Evolutionary conservation across 2,329 filamentous ascomycete genomes (phyloP).

Genomic region (Cylindrodendrum hubeiense): DNA sequence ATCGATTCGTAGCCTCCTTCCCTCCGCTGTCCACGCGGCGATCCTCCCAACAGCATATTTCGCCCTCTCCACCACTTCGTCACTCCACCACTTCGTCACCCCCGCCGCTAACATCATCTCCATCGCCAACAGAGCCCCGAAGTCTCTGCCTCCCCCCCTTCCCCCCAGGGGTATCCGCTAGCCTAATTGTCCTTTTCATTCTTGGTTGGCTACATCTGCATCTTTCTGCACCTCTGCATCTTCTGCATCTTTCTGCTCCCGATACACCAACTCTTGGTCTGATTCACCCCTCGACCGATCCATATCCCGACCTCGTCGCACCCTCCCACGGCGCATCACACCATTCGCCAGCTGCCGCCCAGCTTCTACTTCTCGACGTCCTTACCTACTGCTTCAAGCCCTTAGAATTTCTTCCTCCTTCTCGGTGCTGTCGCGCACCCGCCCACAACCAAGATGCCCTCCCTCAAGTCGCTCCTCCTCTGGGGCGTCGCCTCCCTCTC

Average conservation of each 20-base stretch:
- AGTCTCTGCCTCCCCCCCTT: neutral
- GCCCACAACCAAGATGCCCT: conserved; percentile 33
- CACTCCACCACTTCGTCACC: neutral
- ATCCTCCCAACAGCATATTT: neutral
- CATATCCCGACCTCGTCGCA: neutral
- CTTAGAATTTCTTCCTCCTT: neutral
- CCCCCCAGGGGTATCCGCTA: neutral
- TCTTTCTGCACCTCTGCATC: too few relatives aligned
- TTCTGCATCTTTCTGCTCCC: neutral
- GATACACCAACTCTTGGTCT: neutral
- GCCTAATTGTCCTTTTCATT: too few relatives aligned
- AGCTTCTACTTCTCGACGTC: neutral
- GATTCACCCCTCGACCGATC: neutral
- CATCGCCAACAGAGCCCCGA: too few relatives aligned
- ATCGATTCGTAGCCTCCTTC: neutral
- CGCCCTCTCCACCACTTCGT: neutral
- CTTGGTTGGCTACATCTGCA: too few relatives aligned
- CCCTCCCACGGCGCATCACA: neutral
- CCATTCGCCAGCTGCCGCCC: neutral
- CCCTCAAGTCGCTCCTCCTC: conserved; percentile 40
- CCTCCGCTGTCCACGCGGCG: conserved; percentile 7
- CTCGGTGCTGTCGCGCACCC: neutral
- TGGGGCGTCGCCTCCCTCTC: conserved; percentile 42
- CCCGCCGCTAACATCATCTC: neutral
- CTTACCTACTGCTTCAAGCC: neutral